Evolutionary conservation across 2,329 filamentous ascomycete genomes (phyloP).

Genomic region (Xylariaceae sp.): DNA sequence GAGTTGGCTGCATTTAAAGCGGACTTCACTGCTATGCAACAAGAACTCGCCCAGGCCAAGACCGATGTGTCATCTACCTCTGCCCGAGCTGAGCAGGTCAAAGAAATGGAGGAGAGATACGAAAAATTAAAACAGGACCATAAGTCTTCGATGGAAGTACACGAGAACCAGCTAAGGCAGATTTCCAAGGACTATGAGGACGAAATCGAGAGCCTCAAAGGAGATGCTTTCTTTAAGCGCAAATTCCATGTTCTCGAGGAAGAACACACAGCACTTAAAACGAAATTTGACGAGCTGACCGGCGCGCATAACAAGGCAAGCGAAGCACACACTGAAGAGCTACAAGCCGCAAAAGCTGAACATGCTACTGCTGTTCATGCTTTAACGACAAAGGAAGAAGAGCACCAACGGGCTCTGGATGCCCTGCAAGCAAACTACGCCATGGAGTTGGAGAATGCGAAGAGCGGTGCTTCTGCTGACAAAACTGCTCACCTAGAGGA

Average conservation of each 20-base stretch:
- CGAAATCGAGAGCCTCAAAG: slow-evolving; percentile 69
- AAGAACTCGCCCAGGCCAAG: slow-evolving; percentile 53
- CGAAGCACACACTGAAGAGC: slow-evolving; percentile 41
- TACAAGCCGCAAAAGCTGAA: slow-evolving; percentile 32
- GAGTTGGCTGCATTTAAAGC: slow-evolving; percentile 56
- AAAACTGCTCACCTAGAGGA: slow-evolving; percentile 56
- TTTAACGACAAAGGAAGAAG: slow-evolving; percentile 57
- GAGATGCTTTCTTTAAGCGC: slow-evolving; percentile 69
- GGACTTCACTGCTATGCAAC: slow-evolving; percentile 55
- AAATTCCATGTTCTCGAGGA: slow-evolving; percentile 67
- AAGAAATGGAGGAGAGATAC: slow-evolving; percentile 43
- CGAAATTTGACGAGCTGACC: slow-evolving; percentile 39
- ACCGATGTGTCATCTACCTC: slow-evolving; percentile 51
- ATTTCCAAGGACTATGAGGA: slow-evolving; percentile 67
- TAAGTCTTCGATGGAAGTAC: slow-evolving; percentile 51
- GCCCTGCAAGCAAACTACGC: slow-evolving; percentile 63
- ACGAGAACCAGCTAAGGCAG: slow-evolving; percentile 64
- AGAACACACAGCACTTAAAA: slow-evolving; percentile 57
- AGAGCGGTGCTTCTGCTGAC: slow-evolving; percentile 58
- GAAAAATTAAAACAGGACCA: slow-evolving; percentile 59
- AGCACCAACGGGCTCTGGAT: slow-evolving; percentile 61
- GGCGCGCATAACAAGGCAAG: slow-evolving; percentile 31
- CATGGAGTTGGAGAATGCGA: slow-evolving; percentile 64
- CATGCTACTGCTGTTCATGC: slow-evolving; percentile 50
- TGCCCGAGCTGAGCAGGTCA: slow-evolving; percentile 36